Evolutionary conservation across 495 filamentous ascomycete species (phyloP).

Genomic region (Trichoderma parareesei): DNA sequence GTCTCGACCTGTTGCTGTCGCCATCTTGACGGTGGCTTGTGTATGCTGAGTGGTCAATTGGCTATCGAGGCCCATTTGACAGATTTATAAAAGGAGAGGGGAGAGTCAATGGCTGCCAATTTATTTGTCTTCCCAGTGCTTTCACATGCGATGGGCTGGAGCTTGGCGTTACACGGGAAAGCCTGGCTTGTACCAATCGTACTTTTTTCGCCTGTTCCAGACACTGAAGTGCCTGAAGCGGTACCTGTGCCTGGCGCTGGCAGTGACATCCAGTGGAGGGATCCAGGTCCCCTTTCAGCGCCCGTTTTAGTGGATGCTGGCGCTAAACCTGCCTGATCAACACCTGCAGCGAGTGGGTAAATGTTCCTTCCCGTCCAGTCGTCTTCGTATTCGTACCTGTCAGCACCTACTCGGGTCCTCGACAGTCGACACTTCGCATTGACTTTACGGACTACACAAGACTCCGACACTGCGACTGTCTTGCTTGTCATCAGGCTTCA

Average conservation of each 20-base stretch:
- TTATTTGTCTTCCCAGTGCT: too few relatives aligned
- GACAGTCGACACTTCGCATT: background rate
- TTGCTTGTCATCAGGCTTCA: background rate
- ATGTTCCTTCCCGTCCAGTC: background rate
- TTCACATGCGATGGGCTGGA: too few relatives aligned
- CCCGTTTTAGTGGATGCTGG: too few relatives aligned
- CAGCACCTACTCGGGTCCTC: background rate
- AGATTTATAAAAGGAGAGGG: background rate
- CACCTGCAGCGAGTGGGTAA: too few relatives aligned
- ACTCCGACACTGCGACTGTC: background rate
- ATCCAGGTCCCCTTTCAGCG: too few relatives aligned
- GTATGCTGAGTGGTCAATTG: background rate
- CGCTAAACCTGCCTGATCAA: too few relatives aligned
- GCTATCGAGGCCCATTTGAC: background rate
- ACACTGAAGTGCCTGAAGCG: too few relatives aligned
- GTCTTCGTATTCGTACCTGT: background rate
- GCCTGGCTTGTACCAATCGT: too few relatives aligned
- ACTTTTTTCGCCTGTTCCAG: too few relatives aligned
- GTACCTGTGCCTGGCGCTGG: too few relatives aligned
- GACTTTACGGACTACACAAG: background rate
- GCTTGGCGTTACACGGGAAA: too few relatives aligned
- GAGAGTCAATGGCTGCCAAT: background rate
- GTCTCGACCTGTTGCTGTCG: conserved; percentile 1
- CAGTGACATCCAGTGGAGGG: too few relatives aligned
- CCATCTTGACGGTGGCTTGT: background rate